phyloP scores from a whole-genome alignment of 306 rosid genomes.

The Hylodesmum podocarpum region DNA sequence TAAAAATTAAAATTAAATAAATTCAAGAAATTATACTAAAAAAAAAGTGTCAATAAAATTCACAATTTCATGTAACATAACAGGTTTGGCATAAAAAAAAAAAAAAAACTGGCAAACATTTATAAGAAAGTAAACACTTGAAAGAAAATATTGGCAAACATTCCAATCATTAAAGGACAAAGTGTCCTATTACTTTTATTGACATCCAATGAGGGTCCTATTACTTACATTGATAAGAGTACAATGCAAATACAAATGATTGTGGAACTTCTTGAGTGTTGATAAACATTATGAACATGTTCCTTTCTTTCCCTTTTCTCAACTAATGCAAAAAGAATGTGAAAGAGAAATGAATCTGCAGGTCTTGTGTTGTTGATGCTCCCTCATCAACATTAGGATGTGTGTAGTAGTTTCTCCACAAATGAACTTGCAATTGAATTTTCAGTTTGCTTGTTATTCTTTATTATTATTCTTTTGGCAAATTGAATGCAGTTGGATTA shows the following conservation, averaged over 20 bases:
- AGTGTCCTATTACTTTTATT: conserved; percentile 33
- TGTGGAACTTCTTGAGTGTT: conserved; percentile 6
- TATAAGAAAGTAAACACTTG: not conserved
- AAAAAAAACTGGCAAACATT: no score
- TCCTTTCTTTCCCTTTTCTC: conserved; percentile 23
- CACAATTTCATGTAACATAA: no score
- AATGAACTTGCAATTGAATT: conserved; percentile 19
- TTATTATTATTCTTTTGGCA: conserved; percentile 18
- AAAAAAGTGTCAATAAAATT: no score
- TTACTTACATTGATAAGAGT: not conserved
- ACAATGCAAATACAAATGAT: not conserved
- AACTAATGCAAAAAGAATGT: conserved; percentile 35
- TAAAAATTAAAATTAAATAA: no score
- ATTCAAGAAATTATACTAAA: no score
- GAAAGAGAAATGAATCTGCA: conserved; percentile 15
- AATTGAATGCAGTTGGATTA: conserved; percentile 51
- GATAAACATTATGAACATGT: conserved; percentile 16
- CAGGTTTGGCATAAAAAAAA: no score
- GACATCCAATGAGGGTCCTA: conserved; percentile 19
- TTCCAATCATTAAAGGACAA: conserved; percentile 35
- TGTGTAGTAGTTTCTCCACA: conserved; percentile 23
- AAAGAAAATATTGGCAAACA: not conserved
- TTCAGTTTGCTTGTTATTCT: conserved; percentile 18
- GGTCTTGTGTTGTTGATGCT: conserved; percentile 15
- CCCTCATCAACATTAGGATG: conserved; percentile 17